These are phyloP conservation scores for Lagenaria siceraria DNA, from an alignment of 306 rosid species.

Conservation along the genomic window DNA sequence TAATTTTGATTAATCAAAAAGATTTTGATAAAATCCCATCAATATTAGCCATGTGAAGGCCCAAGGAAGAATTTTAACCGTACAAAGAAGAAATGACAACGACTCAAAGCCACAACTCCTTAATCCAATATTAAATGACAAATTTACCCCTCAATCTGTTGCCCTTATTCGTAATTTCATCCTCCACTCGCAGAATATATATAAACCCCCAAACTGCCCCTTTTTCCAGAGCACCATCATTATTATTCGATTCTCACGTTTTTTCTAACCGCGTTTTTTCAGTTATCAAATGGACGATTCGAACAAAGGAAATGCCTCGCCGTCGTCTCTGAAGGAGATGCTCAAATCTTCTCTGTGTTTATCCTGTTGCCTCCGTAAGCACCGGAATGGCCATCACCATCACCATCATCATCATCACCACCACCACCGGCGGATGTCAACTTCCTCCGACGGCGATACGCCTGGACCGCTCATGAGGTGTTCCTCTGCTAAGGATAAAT, in stretches of 20 bases:
- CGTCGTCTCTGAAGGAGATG: not conserved
- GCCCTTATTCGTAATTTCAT: constrained; percentile 20
- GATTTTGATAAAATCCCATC: not conserved
- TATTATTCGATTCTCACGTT: not conserved
- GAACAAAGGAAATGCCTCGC: not conserved
- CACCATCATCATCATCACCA: not conserved
- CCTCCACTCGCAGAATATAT: not conserved
- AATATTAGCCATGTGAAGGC: not conserved
- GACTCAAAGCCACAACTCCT: not conserved
- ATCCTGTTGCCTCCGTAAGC: constrained; percentile 1
- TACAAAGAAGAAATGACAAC: constrained; percentile 3
- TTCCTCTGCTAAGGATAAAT: constrained; percentile 17
- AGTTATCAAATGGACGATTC: constrained; percentile 6
- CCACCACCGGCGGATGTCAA: not conserved
- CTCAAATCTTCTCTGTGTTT: constrained; percentile 8
- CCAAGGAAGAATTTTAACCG: not conserved
- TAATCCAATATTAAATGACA: not conserved
- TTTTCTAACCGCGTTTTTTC: constrained; percentile 13
- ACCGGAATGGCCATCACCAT: constrained; percentile 1
- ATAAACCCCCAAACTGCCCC: not conserved
- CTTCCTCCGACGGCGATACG: not conserved
- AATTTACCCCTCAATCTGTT: not conserved
- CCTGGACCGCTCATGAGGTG: constrained; percentile 20
- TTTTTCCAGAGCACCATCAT: not conserved
- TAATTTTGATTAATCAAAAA: not conserved